Evolutionary conservation across 2,329 filamentous ascomycete species (phyloP), one percentile per base, ranked within the genome.

Genomic region (Trichophyton equinum): DNA sequence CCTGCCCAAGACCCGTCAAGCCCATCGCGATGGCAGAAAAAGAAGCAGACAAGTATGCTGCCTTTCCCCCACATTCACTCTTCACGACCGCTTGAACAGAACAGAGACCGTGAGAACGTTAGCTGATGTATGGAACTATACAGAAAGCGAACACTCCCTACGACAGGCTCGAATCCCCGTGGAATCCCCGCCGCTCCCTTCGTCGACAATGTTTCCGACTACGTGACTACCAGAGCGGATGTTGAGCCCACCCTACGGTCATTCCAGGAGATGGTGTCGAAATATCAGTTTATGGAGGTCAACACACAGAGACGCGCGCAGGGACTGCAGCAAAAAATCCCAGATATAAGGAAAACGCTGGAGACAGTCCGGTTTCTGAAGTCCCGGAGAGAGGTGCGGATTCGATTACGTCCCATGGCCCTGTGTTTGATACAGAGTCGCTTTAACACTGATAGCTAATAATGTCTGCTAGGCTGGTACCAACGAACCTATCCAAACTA

Each of bases 201-300:
- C 67, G 71, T 78, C 70, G 73, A 75, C 68, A 72, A 77, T 70
- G 75, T 78, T 46, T 65, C 67, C 64, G 76, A 78, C 67, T 78
- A 78, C 63, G 76, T 78, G 65, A 73, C 75, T 51, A 72, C 72
- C 4, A 72, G 75, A 61, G 71, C 72, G 4, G 76, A 78, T 57
- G 76, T 78, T 64, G 76, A 78, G 64, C 66, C 72, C 22, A 78
- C 76, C 1, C 72, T 78, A 4, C 71, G 72, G 62, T 72, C 71
- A 18, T 78, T 78, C 69, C 76, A 78, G 66, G 76, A 78, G 65
- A 75, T 75, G 70, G 71, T 73, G 72, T 95, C 91, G 68, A 99
- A 99, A 81, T 99, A 99, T 78, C 94, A 97, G 75, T 99, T 97
- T 77, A 99, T 99, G 94, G 91, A 97, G 77, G 80, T 87, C 72